Evolutionary conservation across 2,329 filamentous ascomycete species (phyloP).

Genomic region (Thermomyces lanuginosus): DNA sequence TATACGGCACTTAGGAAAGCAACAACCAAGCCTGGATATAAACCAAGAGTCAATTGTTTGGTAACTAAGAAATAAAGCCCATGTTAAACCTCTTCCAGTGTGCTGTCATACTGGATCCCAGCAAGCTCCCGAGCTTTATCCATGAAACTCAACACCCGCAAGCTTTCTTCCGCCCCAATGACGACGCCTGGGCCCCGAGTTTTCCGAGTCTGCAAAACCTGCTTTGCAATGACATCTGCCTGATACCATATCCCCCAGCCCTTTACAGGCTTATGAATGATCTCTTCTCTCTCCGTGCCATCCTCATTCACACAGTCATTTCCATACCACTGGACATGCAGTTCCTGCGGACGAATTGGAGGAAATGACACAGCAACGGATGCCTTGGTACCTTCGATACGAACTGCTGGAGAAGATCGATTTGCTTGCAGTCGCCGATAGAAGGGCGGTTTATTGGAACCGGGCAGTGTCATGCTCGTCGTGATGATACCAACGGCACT

Average conservation of each 20-base stretch:
- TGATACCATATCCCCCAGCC: conserved; percentile 18
- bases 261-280: conserved; percentile 11
- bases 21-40: too few species aligned
- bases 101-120: conserved; percentile 9
- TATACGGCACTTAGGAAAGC: too few species aligned
- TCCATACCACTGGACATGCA: conserved; percentile 13
- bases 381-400: conserved; percentile 14
- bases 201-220: conserved; percentile 7
- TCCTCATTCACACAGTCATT: conserved; percentile 10
- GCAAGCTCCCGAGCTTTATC: conserved; percentile 9
- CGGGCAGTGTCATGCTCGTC: conserved; percentile 12
- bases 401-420: conserved; percentile 11
- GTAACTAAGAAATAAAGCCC: too few species aligned
- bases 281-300: conserved; percentile 13
- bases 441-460: conserved; percentile 10
- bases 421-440: conserved; percentile 9
- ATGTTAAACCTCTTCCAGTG: conserved; percentile 9
- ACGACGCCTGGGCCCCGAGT: conserved; percentile 5
- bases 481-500: conserved; percentile 10
- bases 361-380: conserved; percentile 13
- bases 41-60: too few species aligned
- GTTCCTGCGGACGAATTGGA: conserved; percentile 12
- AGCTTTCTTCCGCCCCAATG: conserved; percentile 10
- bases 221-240: conserved; percentile 14
- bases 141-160: conserved; percentile 11